Evolutionary conservation across 2,329 filamentous ascomycete species (phyloP), one percentile per base, ranked within the genome.

Genomic region (Aspergillus sp.): DNA sequence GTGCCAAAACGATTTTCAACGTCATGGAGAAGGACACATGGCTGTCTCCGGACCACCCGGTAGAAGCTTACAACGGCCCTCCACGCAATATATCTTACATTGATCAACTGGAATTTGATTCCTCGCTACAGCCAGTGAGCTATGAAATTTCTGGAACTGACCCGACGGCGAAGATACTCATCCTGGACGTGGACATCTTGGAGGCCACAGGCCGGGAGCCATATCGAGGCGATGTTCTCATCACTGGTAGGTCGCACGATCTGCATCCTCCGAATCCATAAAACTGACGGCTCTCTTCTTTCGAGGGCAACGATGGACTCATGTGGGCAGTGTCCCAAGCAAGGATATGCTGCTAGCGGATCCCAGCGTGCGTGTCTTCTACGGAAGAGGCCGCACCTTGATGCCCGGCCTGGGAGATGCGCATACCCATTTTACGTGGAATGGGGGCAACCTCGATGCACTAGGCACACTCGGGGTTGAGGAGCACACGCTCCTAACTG

Each of bases 331-430:
- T 1, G 67, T 75, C 10, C 63, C 68, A 1, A 57, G 66, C 30
- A 61, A 65, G n/a, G 62, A 66, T 6, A 36, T 54, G 2, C 57
- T 73, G 0, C 46, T 54, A 7, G 56, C 58, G 20, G 63, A 73
- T 36, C 49, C 66, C 9, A 65, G 61, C 19, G 68, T 76, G 6
- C 65, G 70, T 24, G 61, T 72, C 17, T 64, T 76, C 40, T 49
- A 73, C 4, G 76, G 74, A 1, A 61, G 60, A 10, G 75, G 74
- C 1, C 65, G 76, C 16, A 80, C 77, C 1, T 56, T 80, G 24
- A 79, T 80, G 71, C 71, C 72, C 14, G 78, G 78, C 0, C 63
- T 80, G 0, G 75, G 76, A 1, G 78, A 80, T 53, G 72, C 75
- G 0, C 78, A 81, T 59, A 30, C 52, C 2, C 52, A 54, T 55